A percentile compares a stretch with the other conserved stretches of the same genome.
phyloP scores from a whole-genome alignment of 202 grass and related monocot genomes.

The Carex arenaria region DNA sequence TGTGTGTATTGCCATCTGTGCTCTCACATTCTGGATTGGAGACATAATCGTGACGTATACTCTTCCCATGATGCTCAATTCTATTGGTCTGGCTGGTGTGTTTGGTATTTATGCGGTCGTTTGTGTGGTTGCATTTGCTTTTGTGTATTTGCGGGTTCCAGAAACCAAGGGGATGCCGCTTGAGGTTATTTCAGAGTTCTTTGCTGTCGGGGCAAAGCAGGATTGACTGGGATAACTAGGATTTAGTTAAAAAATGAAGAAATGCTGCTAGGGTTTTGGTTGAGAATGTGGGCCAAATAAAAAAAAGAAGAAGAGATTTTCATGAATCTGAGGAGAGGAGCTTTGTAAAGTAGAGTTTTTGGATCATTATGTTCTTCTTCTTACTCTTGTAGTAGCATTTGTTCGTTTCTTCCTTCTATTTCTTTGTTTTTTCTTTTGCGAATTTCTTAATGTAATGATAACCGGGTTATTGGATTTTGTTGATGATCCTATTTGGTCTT shows the following conservation, averaged over 20 bases:
- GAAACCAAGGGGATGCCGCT: conserved; percentile 57
- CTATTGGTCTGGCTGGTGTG: conserved; percentile 43
- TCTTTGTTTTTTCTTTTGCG: neutral
- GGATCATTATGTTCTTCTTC: conserved; percentile 30
- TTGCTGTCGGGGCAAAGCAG: conserved; percentile 39
- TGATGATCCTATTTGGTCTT: neutral
- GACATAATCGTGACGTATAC: conserved; percentile 62
- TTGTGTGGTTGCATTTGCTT: conserved; percentile 37
- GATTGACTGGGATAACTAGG: conserved; percentile 15
- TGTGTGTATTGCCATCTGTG: conserved; percentile 49
- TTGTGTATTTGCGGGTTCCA: conserved; percentile 46
- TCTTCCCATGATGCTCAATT: conserved; percentile 48
- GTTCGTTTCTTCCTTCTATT: neutral
- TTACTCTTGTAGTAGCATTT: neutral
- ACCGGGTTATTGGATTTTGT: neutral
- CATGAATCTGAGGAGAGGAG: conserved; percentile 26
- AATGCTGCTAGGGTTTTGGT: neutral
- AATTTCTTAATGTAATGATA: neutral
- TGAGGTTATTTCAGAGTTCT: conserved; percentile 55
- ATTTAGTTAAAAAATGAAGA: neutral
- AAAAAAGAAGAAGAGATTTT: neutral
- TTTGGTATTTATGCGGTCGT: conserved; percentile 47
- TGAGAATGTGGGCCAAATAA: conserved; percentile 12
- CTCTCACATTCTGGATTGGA: conserved; percentile 49
- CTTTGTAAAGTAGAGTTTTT: conserved; percentile 35